Evolutionary conservation across 169 alveolate genomes (phyloP).

Genomic region (Amoebophrya sp.): DNA sequence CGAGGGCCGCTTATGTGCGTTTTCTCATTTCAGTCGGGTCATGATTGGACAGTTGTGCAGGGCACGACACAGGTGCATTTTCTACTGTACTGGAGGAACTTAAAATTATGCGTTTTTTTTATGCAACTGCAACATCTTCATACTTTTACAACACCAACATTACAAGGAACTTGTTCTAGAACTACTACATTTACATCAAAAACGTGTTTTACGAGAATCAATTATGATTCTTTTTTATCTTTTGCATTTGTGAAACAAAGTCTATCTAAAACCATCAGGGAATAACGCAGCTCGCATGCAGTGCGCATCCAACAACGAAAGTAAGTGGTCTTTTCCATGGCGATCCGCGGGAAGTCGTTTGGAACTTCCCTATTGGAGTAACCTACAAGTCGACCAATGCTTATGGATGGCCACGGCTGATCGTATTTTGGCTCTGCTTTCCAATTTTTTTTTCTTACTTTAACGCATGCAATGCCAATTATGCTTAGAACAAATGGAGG

Average conservation of each 20-base stretch:
- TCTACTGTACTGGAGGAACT: neutral
- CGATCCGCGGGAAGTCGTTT: neutral
- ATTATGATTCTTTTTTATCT: too few relatives aligned
- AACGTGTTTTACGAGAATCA: too few relatives aligned
- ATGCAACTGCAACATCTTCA: neutral
- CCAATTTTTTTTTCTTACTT: too few relatives aligned
- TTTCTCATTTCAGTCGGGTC: neutral
- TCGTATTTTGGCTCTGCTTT: too few relatives aligned
- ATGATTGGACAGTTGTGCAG: neutral
- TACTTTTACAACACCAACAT: neutral
- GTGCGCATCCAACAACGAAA: neutral
- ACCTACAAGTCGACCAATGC: conserved; percentile 10
- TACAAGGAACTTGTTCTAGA: neutral
- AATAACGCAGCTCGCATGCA: neutral
- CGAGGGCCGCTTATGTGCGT: neutral
- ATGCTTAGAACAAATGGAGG: too few relatives aligned
- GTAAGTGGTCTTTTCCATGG: neutral
- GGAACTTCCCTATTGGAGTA: neutral
- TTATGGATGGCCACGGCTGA: neutral
- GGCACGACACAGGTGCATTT: neutral
- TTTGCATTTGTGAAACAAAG: too few relatives aligned
- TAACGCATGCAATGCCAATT: too few relatives aligned
- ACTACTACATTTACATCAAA: neutral
- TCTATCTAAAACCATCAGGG: neutral
- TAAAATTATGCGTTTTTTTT: too few relatives aligned